Conservation (phyloP, 2,329 filamentous ascomycete species). For the Aspergillus sergii region DNA sequence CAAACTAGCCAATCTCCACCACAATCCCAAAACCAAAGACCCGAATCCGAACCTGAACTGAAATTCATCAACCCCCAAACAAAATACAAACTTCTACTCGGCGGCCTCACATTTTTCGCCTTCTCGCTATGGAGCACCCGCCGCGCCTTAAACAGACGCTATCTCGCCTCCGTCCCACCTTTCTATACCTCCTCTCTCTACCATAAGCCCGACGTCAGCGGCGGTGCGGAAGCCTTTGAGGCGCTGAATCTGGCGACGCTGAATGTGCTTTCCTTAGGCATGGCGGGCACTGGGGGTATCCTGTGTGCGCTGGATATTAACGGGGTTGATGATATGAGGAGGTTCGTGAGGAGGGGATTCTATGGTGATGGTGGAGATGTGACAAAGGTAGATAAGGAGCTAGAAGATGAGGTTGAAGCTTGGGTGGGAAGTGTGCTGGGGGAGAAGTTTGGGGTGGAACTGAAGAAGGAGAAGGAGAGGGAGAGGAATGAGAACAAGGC, state of each 20-base stretch:
- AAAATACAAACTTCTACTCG: constrained; percentile 62
- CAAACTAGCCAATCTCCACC: neutral
- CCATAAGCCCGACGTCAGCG: constrained; percentile 56
- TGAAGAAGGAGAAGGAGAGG: constrained; percentile 34
- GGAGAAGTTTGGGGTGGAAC: constrained; percentile 50
- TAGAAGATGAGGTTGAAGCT: constrained; percentile 57
- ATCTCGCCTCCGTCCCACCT: constrained; percentile 63
- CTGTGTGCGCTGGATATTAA: constrained; percentile 79
- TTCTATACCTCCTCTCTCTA: constrained; percentile 64
- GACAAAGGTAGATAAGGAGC: constrained; percentile 49
- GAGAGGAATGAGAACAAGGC: neutral
- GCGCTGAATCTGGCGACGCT: constrained; percentile 85
- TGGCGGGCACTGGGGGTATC: constrained; percentile 73
- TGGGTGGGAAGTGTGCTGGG: constrained; percentile 54
- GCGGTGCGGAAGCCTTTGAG: constrained; percentile 74
- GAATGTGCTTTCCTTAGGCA: constrained; percentile 75
- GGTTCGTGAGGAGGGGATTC: constrained; percentile 58
- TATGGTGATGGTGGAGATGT: constrained; percentile 59
- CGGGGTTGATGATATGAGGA: constrained; percentile 65
- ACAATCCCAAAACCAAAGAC: neutral
- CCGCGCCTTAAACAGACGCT: constrained; percentile 68
- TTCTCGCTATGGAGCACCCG: constrained; percentile 72
- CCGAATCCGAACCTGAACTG: neutral
- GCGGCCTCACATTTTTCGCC: constrained; percentile 74
- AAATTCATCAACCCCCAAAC: constrained; percentile 5